Evolutionary conservation across 2,329 filamentous ascomycete species (phyloP), one percentile per base, ranked within the genome.

Genomic region (Saccharata proteae): DNA sequence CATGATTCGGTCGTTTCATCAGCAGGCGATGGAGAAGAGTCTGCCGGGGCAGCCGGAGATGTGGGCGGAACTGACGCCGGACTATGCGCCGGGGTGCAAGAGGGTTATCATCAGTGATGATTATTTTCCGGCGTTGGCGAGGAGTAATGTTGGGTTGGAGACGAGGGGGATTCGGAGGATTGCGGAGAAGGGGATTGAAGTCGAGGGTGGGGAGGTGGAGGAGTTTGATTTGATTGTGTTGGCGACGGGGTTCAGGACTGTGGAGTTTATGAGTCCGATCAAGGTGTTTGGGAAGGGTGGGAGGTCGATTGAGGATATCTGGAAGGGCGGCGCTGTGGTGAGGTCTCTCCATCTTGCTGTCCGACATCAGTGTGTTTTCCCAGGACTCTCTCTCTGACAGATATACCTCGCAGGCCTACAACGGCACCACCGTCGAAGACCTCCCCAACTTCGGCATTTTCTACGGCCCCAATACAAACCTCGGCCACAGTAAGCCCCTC

Each of bases 221-320:
- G 58, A 65, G 13, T 67, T 66, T 42, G 71, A 75, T 42, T 47
- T 74, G 12, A 58, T 76, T 10, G 53, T 76, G 15, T 58, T 68
- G 6, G 71, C 71, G 1, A 76, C 71, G 0, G 71, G 71, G 0
- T 76, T 76, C 54, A 57, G 62, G 15, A 67, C 71, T 0, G 61
- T 67, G 0, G 64, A 74, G 26, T 75, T 75, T 48, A 61, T 75
- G 57, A 59, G 67, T 40, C 69, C 69, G 0, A 71, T 76, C 39
- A 50, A 64, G 15, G 54, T 75, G 12, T 58, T 51, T 7, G 71
- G 70, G 5, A 42, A 45, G 0, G 44, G 57, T 11, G 60, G 60
- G 1, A 54, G 55, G 4, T 32, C 58, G 0, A 48, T 74, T 13
- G 44, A 51, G 1, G 58, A 67, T 6, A 56, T 72, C n/a, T 76